Base-by-base conservation (phyloP, 2,329 filamentous ascomycete species). In the Cladosporium colombiae region DNA sequence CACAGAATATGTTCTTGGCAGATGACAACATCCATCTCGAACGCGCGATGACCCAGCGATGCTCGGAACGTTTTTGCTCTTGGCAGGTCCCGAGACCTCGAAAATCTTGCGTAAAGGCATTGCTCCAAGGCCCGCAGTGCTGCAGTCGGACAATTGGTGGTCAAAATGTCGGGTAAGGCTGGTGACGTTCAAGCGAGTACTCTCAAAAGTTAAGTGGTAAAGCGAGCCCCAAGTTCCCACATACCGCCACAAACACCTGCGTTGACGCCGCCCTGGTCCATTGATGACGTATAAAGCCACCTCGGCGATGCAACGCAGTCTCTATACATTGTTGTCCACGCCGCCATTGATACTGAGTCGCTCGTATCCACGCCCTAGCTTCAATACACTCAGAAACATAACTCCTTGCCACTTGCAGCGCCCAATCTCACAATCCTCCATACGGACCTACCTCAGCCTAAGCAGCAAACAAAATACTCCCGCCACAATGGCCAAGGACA, bases 401-500 rank as follows among this genome's bases (percentile, higher is more conserved):
- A 40, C 50, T 10, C 16, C n/a, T 23, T 23, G 33, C 37, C 37
- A 21, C 33, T 23, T 46, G n/a, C 14, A 40, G 8, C 35, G 21
- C 13, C 23, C 56, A 44, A 29, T 23, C 13, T 7, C 35, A 23
- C 33, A 29, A 33, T 10, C 33, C 50, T 46, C 25, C 23, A 31
- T 18, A 33, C 50, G 35, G 29, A 53, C 50, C 50, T 56, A 56
- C 33, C 18, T 27, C 11, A 27, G 11, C 18, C 18, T 46, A n/a
- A 35, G n/a, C 18, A 44, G 25, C 16, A 31, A 53, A 56, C 25
- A 46, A 56, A 14, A 35, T 14, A n/a, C 27, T 55, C 52, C 46
- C 31, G 37, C 44, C 37, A 56, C 46, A n/a, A 64, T 58, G 61
- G 2, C 23, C 50, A 52, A 52, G 37, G 73, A 76, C 13, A 77